Evolutionary conservation across 2,329 filamentous ascomycete species (phyloP), one percentile per base, ranked within the genome.

Genomic region (Juglanconis sp.): DNA sequence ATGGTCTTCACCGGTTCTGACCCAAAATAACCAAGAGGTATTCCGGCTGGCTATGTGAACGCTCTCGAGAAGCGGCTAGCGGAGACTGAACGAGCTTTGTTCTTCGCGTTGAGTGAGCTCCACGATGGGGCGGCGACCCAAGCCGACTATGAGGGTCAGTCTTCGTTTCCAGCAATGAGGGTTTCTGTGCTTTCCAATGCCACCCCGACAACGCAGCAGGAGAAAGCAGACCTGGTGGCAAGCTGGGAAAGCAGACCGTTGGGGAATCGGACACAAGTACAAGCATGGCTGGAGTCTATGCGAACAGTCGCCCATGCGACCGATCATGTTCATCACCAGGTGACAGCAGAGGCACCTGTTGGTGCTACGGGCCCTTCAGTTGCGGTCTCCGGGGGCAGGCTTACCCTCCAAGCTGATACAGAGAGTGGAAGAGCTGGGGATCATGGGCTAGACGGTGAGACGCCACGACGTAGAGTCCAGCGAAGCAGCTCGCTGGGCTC

Each of bases 121-220:
- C 59, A 61, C 64, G 63, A 44, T 63, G 71, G 61, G 1, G 49
- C 44, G 17, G 34, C 53, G 9, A 47, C 49, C 10, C 47, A 40
- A 24, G 73, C 74, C 17, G 77, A 80, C 60, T 73, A 80, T 34
- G 49, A 49, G 4, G 47, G 30, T 34, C n/a, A 46, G 9, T 10
- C 31, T n/a, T 10, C 49, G 17, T 7, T 32, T 34, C 56, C 47
- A 13, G 35, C 50, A n/a, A n/a, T 56, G 17, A 46, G 24, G 32
- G 15, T 13, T n/a, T 56, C 57, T 36, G 53, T 50, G 49, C 52
- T 56, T 10, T 53, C 49, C 6, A 44, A 13, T n/a, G 32, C 51
- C 17, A 44, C 40, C 4, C 40, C 60, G 17, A 53, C 53, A 11
- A 59, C 60, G 35, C 56, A 60, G 36, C 60, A 60, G 53, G 57